Evolutionary conservation across 23 red algal species (phyloP), one percentile per base, ranked within the genome.

Genomic region (Chondrus crispus): DNA sequence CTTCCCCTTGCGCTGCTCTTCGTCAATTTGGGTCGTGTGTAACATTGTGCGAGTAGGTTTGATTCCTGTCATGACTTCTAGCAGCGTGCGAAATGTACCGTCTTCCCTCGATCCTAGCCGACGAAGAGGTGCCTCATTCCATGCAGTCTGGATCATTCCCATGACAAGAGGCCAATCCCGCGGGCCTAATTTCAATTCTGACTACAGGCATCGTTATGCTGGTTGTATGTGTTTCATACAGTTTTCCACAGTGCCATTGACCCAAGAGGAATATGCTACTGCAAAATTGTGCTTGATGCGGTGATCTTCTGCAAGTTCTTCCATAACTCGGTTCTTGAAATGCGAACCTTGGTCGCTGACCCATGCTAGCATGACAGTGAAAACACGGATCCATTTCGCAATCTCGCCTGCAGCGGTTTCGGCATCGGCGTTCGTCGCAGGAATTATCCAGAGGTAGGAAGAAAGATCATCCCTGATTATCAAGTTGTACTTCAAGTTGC

Each of bases 1-100:
- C n/a, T n/a, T n/a, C n/a, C n/a, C n/a, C n/a, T n/a, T n/a, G n/a
- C n/a, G n/a, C n/a, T n/a, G n/a, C n/a, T n/a, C n/a, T 32, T 16
- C 58, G 58, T 8, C 58, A 32, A 19, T 19, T 64, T 32, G 24
- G 26, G 7, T 32, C 24, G 35, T 20, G 20, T 22, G 22, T 28
- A 76, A 47, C 71, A 24, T 22, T 4, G 71, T 29, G 30, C 78
- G 78, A 28, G 44, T 40, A 18, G 78, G 78, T 20, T 37, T 38
- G 42, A 82, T 82, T 26, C 78, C 78, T 29, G 78, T 82, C 78
- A 82, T 63, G 5, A 82, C 78, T 82, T 82, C 48, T 26, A 82
- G 40, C 52, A 24, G 78, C n/a, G 46, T 58, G 28, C 78, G 78
- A 20, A 53, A 58, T 37, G 5, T 28, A 53, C 78, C 78, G 55